Conservation (phyloP, 495 filamentous ascomycete genomes). For the Hypoxylon intermedium region DNA sequence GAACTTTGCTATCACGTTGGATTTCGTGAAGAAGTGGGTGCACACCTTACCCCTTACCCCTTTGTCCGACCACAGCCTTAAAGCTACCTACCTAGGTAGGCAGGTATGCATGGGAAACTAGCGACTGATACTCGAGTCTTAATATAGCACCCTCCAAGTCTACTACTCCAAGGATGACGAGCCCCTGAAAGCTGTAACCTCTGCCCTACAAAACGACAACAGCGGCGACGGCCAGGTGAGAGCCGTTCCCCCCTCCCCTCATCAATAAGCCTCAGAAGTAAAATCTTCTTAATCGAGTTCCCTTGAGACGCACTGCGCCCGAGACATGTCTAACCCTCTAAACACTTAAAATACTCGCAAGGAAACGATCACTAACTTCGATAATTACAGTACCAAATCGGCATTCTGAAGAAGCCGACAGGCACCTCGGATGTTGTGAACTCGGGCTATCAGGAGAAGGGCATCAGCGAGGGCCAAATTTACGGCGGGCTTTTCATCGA, state of each 20-base stretch:
- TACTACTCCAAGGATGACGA: constrained; percentile 60
- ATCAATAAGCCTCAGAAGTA: too few relatives aligned
- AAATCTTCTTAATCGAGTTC: too few relatives aligned
- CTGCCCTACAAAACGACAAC: constrained; percentile 57
- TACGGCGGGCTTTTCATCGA: constrained; percentile 65
- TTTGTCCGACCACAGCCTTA: too few relatives aligned
- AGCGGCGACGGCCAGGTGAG: constrained; percentile 53
- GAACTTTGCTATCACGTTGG: constrained; percentile 64
- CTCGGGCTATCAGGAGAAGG: constrained; percentile 58
- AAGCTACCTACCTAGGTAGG: too few relatives aligned
- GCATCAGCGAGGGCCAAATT: constrained; percentile 60
- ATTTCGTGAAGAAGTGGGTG: constrained; percentile 60
- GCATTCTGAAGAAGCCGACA: constrained; percentile 64
- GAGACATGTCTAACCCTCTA: too few relatives aligned
- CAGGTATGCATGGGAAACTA: neutral
- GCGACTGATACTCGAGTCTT: neutral
- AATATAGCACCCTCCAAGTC: constrained; percentile 57
- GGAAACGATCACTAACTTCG: too few relatives aligned
- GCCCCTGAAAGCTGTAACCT: constrained; percentile 55
- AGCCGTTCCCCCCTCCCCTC: too few relatives aligned
- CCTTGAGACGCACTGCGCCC: too few relatives aligned
- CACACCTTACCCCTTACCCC: too few relatives aligned
- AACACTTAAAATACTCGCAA: too few relatives aligned
- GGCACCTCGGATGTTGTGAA: constrained; percentile 60
- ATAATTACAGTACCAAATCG: constrained; percentile 57